A percentile compares a stretch with the other conserved stretches of the same genome.
Conservation (phyloP, 495 filamentous ascomycete species). For the Penicillium canescens region DNA sequence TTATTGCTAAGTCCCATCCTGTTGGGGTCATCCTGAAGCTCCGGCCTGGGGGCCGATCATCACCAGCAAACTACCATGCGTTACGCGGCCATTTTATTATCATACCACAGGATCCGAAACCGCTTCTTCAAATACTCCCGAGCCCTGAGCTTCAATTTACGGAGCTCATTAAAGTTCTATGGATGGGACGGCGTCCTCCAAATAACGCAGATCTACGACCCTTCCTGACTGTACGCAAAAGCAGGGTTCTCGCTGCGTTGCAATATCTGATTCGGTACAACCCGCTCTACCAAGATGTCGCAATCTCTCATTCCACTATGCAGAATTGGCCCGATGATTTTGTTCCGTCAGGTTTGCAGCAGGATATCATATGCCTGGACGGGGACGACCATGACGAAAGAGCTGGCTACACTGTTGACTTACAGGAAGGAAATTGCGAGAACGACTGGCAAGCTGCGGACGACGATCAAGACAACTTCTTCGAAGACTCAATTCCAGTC, state of each 20-base stretch:
- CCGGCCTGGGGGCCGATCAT: no score
- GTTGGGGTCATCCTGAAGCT: no score
- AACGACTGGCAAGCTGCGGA: conserved; percentile 8
- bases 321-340: no score
- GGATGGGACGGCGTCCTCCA: background rate
- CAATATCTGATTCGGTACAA: conserved; percentile 10
- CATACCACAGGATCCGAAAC: conserved; percentile 13
- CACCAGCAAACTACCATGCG: conserved; percentile 2
- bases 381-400: no score
- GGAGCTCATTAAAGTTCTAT: conserved; percentile 4
- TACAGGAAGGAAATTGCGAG: conserved; percentile 1
- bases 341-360: no score
- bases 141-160: conserved; percentile 1
- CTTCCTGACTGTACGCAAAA: conserved; percentile 5
- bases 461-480: background rate
- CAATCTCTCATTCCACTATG: no score
- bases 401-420: conserved; percentile 5
- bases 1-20: no score
- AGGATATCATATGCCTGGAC: no score
- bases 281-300: conserved; percentile 6
- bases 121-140: conserved; percentile 13
- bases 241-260: conserved; percentile 9
- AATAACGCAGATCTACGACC: conserved; percentile 2
- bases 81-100: conserved; percentile 15
- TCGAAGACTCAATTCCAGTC: background rate